phyloP scores from a whole-genome alignment of 768 basidiomycete species.

The Clitopilus passeckerianus region DNA sequence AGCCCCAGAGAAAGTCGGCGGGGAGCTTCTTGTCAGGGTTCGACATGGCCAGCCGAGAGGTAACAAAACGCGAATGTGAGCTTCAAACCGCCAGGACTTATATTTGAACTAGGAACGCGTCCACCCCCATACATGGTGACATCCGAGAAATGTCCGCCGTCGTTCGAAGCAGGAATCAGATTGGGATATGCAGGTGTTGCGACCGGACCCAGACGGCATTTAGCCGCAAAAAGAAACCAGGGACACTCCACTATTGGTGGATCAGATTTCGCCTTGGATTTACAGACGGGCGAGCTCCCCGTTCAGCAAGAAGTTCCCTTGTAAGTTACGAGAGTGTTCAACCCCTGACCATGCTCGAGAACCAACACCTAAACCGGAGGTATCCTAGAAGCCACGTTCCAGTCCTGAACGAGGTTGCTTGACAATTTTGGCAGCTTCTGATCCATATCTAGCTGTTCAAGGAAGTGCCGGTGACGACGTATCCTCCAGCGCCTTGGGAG shows the following conservation, averaged over 20 bases:
- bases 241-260: background rate
- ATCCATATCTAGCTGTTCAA: background rate
- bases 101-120: background rate
- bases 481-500: background rate
- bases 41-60: slow-evolving; percentile 18
- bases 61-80: slow-evolving; percentile 9
- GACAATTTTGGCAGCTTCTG: background rate
- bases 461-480: background rate
- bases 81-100: background rate
- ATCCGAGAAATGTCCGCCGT: background rate
- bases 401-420: too few relatives aligned
- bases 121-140: background rate
- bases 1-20: slow-evolving; percentile 63
- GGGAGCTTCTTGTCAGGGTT: slow-evolving; percentile 38
- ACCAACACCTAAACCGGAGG: background rate
- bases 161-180: background rate
- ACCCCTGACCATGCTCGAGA: background rate
- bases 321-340: too few relatives aligned
- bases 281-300: background rate
- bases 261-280: background rate
- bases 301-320: background rate
- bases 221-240: background rate
- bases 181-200: background rate
- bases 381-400: too few relatives aligned
- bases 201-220: background rate